Percentiles rank a stretch among this genome's conserved stretches.
Evolutionary conservation across 1,284 basidiomycete species (phyloP).

Genomic region (Marasmius tenuissimus): DNA sequence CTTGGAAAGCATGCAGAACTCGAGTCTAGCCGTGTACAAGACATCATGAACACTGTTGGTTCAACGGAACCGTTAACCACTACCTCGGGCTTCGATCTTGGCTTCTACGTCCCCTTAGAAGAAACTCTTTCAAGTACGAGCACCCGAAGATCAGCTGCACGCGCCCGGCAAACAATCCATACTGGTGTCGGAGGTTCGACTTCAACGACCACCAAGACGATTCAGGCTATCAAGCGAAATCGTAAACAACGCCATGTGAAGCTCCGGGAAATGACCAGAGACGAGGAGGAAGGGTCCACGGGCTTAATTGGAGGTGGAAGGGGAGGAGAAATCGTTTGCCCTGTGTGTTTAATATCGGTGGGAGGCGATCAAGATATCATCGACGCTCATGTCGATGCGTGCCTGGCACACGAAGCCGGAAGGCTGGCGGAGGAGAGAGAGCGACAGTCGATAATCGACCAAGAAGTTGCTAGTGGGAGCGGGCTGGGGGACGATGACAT

Average conservation of each 20-base stretch:
- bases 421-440: conserved; percentile 41
- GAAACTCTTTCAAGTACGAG: conserved; percentile 11
- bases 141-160: conserved; percentile 8
- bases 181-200: conserved; percentile 66
- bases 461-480: conserved; percentile 25
- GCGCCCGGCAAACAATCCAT: conserved; percentile 46
- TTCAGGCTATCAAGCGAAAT: conserved; percentile 58
- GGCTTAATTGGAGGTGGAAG: conserved; percentile 20
- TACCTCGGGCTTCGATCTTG: conserved; percentile 29
- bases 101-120: not conserved
- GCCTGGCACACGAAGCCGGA: conserved; percentile 57
- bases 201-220: conserved; percentile 42
- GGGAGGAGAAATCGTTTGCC: conserved; percentile 52
- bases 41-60: conserved; percentile 62
- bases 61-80: conserved; percentile 36
- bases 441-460: conserved; percentile 16
- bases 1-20: conserved; percentile 60
- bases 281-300: conserved; percentile 49
- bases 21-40: conserved; percentile 65
- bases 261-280: conserved; percentile 62
- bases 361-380: conserved; percentile 68
- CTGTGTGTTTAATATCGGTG: conserved; percentile 59
- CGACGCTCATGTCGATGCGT: conserved; percentile 76
- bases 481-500: conserved; percentile 32
- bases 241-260: conserved; percentile 63